phyloP scores from a whole-genome alignment of 805 yeast species.

The Candida silvicultrix region DNA sequence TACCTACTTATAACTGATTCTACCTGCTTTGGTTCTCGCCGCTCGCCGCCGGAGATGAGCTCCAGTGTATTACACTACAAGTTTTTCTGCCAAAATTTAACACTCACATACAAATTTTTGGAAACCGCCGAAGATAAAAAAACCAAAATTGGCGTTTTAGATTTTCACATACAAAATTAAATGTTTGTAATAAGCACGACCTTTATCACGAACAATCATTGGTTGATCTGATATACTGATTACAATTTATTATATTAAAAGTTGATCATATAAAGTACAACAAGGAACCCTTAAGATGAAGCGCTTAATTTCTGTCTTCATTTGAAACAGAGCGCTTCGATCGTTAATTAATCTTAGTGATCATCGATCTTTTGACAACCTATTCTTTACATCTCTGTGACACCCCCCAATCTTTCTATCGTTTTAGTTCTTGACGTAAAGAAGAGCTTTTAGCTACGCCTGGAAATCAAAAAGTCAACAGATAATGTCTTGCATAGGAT shows the following conservation, averaged over 20 bases:
- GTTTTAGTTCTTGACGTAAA: too few relatives aligned
- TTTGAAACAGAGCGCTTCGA: neutral
- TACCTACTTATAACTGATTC: too few relatives aligned
- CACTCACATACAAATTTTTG: too few relatives aligned
- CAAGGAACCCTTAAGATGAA: neutral
- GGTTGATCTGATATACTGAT: neutral
- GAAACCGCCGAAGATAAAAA: neutral
- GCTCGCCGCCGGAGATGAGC: neutral
- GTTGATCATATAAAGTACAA: neutral
- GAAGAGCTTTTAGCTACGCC: too few relatives aligned
- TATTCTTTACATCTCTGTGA: neutral
- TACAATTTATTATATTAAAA: neutral
- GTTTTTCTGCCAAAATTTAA: neutral
- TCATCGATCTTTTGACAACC: neutral
- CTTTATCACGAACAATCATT: neutral
- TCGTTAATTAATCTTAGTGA: too few relatives aligned
- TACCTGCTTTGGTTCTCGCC: too few relatives aligned
- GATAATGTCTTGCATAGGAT: slow-evolving; percentile 38
- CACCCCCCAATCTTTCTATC: too few relatives aligned
- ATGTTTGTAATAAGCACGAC: neutral
- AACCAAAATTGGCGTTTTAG: too few relatives aligned
- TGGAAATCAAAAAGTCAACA: too few relatives aligned
- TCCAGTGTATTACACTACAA: neutral
- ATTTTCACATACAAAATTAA: neutral
- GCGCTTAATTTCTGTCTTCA: neutral